Percentiles rank a stretch among this genome's conserved stretches.
Evolutionary conservation across 2,329 filamentous ascomycete species (phyloP).

Genomic region (Exophiala phaeomuriformis): DNA sequence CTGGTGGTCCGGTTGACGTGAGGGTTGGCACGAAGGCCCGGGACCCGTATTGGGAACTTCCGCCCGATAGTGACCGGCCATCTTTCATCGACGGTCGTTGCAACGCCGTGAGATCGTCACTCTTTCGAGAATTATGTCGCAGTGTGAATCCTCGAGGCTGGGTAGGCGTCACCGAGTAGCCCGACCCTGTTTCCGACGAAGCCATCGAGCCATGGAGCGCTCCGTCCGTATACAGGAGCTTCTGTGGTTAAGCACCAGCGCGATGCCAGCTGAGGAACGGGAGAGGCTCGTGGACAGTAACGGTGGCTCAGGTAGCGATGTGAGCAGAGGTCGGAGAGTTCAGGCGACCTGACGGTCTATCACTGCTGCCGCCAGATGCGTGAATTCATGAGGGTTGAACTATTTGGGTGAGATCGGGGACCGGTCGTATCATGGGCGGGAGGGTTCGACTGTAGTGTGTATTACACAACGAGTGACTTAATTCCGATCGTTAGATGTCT

Average conservation of each 20-base stretch:
- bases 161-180: conserved; percentile 31
- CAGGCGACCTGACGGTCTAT: background rate
- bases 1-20: conserved; percentile 52
- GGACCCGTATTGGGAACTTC: conserved; percentile 56
- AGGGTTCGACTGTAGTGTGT: background rate
- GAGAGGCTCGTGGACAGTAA: conserved; percentile 4
- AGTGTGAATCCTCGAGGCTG: conserved; percentile 25
- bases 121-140: conserved; percentile 24
- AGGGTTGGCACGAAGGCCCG: conserved; percentile 57
- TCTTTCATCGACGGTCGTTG: conserved; percentile 37
- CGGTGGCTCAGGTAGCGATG: background rate
- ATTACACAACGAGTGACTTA: background rate
- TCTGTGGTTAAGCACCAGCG: background rate
- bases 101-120: conserved; percentile 35
- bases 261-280: conserved; percentile 3
- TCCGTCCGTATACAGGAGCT: conserved; percentile 6
- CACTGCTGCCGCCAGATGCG: background rate
- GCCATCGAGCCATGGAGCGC: conserved; percentile 28
- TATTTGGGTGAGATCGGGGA: background rate
- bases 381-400: background rate
- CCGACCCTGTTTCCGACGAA: conserved; percentile 25
- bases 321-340: background rate
- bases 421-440: background rate
- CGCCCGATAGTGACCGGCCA: conserved; percentile 50
- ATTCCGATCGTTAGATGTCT: background rate